Evolutionary conservation across 176 grass and related monocot genomes (phyloP), one percentile per base, ranked within the genome.

Genomic region (Ensete ventricosum): DNA sequence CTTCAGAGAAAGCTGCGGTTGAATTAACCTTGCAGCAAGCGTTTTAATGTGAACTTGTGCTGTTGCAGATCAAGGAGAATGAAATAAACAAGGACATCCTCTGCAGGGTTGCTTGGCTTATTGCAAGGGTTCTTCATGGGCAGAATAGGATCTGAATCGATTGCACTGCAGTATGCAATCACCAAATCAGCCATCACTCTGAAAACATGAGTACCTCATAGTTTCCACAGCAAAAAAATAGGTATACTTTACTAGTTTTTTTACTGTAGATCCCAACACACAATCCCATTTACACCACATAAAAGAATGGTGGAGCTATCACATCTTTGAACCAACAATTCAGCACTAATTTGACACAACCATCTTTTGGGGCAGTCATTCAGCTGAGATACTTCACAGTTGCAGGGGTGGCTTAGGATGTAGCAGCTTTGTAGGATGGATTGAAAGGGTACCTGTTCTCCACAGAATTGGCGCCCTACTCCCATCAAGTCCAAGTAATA

Each of bases 401-500:
- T 60, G 3, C 43, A 27, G 11, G 3, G 9, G 58, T 27, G 9
- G 20, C 21, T 67, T 65, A 77, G 8, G 75, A 77, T 64, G 75
- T 66, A 0, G 75, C 48, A 27, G 63, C 63, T 23, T 53, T 54
- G 12, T 60, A 77, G 67, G 84, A 82, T 12, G 89, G 92, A 75
- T 89, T 92, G 78, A 96, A 92, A 16, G 22, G 22, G 22, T 23
- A 23, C 22, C 0, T 23, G 22, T 23, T 23, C 89, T 80, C 78
- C 89, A 52, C 83, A 84, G 2, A 71, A 24, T 50, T 90, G 76
- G 21, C 22, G 76, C 13, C 89, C 83, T 71, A 96, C 60, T 73
- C 89, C 87, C 89, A 92, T 96, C 84, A 92, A 72, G 76, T 89
- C 70, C 0, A 92, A 87, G 84, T 96, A 96, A 80, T 90, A 76